A percentile compares a stretch with the other conserved stretches of the same genome.
These are phyloP conservation scores for Blastobotrys peoriensis DNA, from an alignment of 805 yeast genomes.

Conservation along the genomic window DNA sequence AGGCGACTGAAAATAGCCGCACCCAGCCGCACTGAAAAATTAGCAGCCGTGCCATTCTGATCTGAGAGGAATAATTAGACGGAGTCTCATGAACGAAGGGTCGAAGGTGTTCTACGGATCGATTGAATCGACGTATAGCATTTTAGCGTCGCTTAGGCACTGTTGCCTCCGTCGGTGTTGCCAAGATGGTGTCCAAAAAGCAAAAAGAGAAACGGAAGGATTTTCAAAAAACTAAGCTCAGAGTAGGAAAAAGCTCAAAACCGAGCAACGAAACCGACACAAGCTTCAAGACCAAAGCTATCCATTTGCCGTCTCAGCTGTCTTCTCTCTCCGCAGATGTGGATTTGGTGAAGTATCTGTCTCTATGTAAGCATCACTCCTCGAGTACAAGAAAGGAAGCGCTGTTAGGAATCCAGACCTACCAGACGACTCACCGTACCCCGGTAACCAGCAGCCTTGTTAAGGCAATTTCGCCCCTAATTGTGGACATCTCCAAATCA, in stretches of 20 bases:
- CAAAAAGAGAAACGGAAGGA: slow-evolving; percentile 64
- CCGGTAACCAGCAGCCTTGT: slow-evolving; percentile 53
- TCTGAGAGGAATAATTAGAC: too few relatives aligned
- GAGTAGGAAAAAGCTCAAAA: slow-evolving; percentile 78
- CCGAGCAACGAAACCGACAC: slow-evolving; percentile 80
- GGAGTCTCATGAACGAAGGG: too few relatives aligned
- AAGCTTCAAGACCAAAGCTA: slow-evolving; percentile 66
- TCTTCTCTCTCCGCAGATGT: slow-evolving; percentile 8
- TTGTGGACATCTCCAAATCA: slow-evolving; percentile 56
- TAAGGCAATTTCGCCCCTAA: slow-evolving; percentile 52
- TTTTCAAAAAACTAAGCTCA: slow-evolving; percentile 70
- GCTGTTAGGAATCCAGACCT: slow-evolving; percentile 42
- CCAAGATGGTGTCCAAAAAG: slow-evolving; percentile 38
- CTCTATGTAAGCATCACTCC: slow-evolving; percentile 70
- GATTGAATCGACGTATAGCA: too few relatives aligned
- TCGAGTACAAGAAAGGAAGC: slow-evolving; percentile 67
- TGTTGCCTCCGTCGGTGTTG: too few relatives aligned
- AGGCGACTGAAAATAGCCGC: too few relatives aligned
- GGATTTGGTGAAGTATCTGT: slow-evolving; percentile 48
- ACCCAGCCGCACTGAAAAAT: too few relatives aligned
- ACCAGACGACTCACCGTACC: slow-evolving; percentile 31
- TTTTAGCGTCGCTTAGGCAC: too few relatives aligned
- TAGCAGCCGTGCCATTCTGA: too few relatives aligned
- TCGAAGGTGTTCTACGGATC: too few relatives aligned
- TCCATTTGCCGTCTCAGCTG: slow-evolving; percentile 42